Evolutionary conservation across 768 basidiomycete species (phyloP).

Genomic region (Collybiopsis luxurians): DNA sequence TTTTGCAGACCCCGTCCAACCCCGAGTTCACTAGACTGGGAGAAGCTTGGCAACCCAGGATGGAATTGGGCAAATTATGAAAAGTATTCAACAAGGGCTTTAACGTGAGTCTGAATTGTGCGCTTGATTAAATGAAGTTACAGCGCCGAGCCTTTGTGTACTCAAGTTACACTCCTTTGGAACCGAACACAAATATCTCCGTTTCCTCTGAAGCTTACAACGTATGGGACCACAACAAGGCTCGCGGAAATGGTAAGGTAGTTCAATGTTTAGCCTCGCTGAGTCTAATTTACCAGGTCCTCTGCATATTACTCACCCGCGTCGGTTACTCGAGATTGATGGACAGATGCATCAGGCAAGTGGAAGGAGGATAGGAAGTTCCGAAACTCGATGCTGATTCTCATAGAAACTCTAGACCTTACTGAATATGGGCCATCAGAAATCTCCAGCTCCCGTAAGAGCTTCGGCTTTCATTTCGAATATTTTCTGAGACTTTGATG

Average conservation of each 20-base stretch:
- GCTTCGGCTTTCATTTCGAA: conserved; percentile 5
- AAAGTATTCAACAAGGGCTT: conserved; percentile 34
- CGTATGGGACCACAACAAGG: neutral
- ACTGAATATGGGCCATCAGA: conserved; percentile 6
- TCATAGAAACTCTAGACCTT: conserved; percentile 6
- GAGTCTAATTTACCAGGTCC: conserved; percentile 8
- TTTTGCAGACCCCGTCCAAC: no score
- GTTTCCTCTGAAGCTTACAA: neutral
- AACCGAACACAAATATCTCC: neutral
- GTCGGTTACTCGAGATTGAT: conserved; percentile 7
- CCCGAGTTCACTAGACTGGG: conserved; percentile 31
- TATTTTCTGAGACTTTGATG: neutral
- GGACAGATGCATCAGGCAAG: conserved; percentile 9
- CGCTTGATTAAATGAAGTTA: conserved; percentile 23
- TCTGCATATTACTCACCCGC: conserved; percentile 11
- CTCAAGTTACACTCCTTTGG: conserved; percentile 12
- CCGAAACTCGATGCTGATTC: neutral
- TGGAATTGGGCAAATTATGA: conserved; percentile 50
- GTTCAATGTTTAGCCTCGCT: neutral
- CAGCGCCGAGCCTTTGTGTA: conserved; percentile 22
- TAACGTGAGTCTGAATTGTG: conserved; percentile 29
- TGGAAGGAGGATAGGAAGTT: neutral
- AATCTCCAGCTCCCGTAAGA: conserved; percentile 4
- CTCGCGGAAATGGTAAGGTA: neutral
- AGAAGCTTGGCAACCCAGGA: conserved; percentile 51